A percentile compares a stretch with the other conserved stretches of the same genome.
These are phyloP conservation scores for Lasiosphaeria hispida DNA, from an alignment of 495 filamentous ascomycete species.

Conservation along the genomic window DNA sequence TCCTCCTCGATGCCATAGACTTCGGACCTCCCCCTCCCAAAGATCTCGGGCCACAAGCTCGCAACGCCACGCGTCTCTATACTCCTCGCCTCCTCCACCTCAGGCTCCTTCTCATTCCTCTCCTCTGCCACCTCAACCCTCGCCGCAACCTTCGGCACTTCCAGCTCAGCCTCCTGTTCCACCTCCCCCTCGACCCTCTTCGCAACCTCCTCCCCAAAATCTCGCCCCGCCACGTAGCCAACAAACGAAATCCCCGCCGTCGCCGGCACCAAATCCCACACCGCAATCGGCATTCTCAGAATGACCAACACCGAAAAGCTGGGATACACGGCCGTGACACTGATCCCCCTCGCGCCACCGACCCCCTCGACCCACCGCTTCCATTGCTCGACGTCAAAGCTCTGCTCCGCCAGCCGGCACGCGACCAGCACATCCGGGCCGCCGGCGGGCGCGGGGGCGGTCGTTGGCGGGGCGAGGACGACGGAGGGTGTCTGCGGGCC, in stretches of 20 bases:
- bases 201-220: background rate
- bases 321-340: conserved; percentile 15
- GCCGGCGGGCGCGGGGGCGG: background rate
- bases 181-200: background rate
- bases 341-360: conserved; percentile 1
- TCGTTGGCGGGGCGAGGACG: conserved; percentile 4
- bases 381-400: conserved; percentile 12
- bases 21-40: background rate
- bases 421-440: conserved; percentile 11
- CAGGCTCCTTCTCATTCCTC: background rate
- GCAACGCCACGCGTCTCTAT: too few species aligned
- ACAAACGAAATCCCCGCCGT: conserved; percentile 12
- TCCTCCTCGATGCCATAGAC: conserved; percentile 4
- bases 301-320: conserved; percentile 10
- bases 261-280: conserved; percentile 20
- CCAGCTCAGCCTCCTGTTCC: background rate
- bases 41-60: conserved; percentile 11
- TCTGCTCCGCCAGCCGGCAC: conserved; percentile 7
- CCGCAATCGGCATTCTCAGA: conserved; percentile 15
- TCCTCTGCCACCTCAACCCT: background rate
- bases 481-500: conserved; percentile 1
- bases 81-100: background rate
- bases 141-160: background rate
- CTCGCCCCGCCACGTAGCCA: conserved; percentile 8
- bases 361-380: conserved; percentile 13